Conservation (phyloP, 345 rosid genomes). For the Eutrema heterophyllum region DNA sequence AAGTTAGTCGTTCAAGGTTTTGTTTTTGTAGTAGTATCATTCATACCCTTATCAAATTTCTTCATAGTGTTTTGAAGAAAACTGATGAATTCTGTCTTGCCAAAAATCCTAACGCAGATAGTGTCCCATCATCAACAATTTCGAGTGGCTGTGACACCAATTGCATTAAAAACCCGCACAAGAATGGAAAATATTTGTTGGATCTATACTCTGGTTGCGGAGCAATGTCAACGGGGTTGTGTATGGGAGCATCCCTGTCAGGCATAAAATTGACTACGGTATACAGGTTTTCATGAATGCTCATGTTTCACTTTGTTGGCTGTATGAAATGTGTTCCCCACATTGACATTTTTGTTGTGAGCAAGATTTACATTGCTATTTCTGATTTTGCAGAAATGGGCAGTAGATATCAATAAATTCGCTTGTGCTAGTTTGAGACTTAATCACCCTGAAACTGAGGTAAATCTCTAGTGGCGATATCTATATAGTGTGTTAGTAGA, state of each 20-base stretch:
- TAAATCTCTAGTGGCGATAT: background rate
- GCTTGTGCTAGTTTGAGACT: constrained; percentile 36
- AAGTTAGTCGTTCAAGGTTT: background rate
- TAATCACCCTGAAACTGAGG: constrained; percentile 42
- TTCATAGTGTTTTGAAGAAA: background rate
- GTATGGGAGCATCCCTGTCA: constrained; percentile 36
- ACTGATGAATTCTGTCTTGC: background rate
- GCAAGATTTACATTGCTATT: background rate
- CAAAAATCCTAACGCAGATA: constrained; percentile 10
- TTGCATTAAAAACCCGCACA: background rate
- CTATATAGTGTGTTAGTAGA: background rate
- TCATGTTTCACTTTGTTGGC: background rate
- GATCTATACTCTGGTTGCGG: constrained; percentile 42
- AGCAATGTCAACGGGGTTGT: constrained; percentile 45
- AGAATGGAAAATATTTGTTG: constrained; percentile 22
- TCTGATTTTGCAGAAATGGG: constrained; percentile 33
- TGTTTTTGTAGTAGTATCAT: background rate
- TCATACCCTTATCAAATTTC: background rate
- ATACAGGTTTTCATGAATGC: background rate
- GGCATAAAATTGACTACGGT: constrained; percentile 25
- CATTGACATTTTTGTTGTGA: background rate
- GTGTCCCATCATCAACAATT: constrained; percentile 24
- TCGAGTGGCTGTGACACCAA: constrained; percentile 32
- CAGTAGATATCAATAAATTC: constrained; percentile 31
- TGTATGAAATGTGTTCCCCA: background rate